Evolutionary conservation across 768 basidiomycete species (phyloP), one percentile per base, ranked within the genome.

Genomic region (Amanita exitialis): DNA sequence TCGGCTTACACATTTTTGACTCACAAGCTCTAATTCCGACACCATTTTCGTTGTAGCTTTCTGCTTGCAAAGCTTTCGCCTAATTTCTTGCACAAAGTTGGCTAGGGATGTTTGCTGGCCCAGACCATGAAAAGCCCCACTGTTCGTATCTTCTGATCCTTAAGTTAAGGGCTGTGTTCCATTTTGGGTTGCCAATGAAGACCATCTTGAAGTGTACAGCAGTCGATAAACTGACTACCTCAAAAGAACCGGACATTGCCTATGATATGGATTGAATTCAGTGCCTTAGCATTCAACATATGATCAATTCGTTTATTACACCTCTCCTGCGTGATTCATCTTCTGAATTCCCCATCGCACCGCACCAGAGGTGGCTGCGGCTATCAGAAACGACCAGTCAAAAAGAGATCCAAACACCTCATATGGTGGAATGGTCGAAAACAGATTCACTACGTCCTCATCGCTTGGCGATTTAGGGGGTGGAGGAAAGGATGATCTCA

Each of bases 401-500:
- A 90, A 90, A 34, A 88, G 67, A 3, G 78, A 67, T 15, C 83
- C 84, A 56, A 90, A 89, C 13, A 86, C 71, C 55, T 84, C 78
- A 55, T 82, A 90, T 39, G 76, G 75, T 0, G 88, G 88, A 21
- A 90, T 76, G 3, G 82, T 83, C 13, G 79, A 66, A 59, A 90
- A 88, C 21, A 90, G 67, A 57, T 84, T 86, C 18, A 64, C 52
- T 15, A 53, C 46, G 15, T 48, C 44, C 7, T 54, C 27, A 15
- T 52, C 57, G 15, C 53, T 47, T 35, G 35, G 42, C 48, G 49
- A 35, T 13, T 51, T 51, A 3, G 74, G 63, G 1, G 80, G 77
- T 0, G 81, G 80, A 2, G 90, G 90, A 63, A 92, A 90, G 9
- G 83, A 82, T 23, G 82, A 80, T 36, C 89, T 83, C 42, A 92